Evolutionary conservation across 768 basidiomycete genomes (phyloP).

Genomic region (Coprinopsis cinerea): DNA sequence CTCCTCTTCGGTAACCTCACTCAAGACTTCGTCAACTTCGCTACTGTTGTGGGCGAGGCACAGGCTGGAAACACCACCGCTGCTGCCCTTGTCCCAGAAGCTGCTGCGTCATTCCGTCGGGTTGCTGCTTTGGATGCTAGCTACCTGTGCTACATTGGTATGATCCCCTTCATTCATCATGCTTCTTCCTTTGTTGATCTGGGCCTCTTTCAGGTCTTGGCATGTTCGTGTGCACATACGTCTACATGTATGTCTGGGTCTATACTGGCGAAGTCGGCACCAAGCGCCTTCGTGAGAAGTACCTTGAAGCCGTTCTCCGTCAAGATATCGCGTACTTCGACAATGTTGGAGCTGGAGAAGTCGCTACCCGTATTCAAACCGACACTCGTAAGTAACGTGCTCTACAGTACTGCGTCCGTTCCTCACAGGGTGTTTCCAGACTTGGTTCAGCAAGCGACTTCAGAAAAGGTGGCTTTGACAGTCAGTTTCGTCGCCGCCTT

Average conservation of each 20-base stretch:
- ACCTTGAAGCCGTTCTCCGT: conserved; percentile 64
- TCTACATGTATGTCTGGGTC: conserved; percentile 54
- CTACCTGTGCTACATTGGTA: conserved; percentile 53
- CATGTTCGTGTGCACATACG: conserved; percentile 59
- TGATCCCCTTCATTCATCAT: neutral
- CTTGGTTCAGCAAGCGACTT: conserved; percentile 75
- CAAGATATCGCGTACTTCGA: conserved; percentile 84
- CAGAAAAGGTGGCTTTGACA: conserved; percentile 67
- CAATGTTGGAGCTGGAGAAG: conserved; percentile 77
- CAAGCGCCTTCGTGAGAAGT: conserved; percentile 72
- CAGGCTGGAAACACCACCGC: conserved; percentile 20
- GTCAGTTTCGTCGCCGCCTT: conserved; percentile 55
- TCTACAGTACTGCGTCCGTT: neutral
- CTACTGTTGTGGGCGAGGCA: conserved; percentile 17
- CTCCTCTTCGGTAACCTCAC: conserved; percentile 74
- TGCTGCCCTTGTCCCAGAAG: conserved; percentile 19
- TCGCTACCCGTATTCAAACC: conserved; percentile 73
- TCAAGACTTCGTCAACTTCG: conserved; percentile 54
- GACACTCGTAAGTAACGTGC: conserved; percentile 49
- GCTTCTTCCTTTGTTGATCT: neutral
- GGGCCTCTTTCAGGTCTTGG: conserved; percentile 43
- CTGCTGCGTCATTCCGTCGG: conserved; percentile 36
- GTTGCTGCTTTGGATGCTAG: conserved; percentile 45
- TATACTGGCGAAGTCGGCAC: conserved; percentile 61
- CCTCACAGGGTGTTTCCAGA: conserved; percentile 30